phyloP scores from a whole-genome alignment of 192 early-diverging fungal genomes.

The Backusella morwellensis region DNA sequence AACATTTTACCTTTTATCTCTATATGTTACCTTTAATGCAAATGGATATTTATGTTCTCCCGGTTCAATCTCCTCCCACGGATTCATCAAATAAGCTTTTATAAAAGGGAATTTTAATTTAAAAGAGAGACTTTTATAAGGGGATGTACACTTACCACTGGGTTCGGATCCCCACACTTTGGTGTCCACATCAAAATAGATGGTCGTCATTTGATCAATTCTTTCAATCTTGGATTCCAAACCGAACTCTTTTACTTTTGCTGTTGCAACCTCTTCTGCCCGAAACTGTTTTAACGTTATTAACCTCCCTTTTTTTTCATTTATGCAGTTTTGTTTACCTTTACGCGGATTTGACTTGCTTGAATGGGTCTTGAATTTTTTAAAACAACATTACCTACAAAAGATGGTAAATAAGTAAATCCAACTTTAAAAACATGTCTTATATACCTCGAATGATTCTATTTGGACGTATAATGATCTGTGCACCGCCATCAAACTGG shows the following conservation, averaged over 20 bases:
- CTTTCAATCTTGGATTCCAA: slow-evolving; percentile 19
- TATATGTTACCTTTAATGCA: slow-evolving; percentile 38
- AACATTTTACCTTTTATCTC: not conserved
- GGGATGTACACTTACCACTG: slow-evolving; percentile 14
- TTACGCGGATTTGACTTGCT: slow-evolving; percentile 12
- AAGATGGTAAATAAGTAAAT: not conserved
- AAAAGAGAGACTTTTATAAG: not conserved
- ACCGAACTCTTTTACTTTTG: slow-evolving; percentile 18
- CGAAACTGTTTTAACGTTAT: slow-evolving; percentile 6
- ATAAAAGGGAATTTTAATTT: not conserved
- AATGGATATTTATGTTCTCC: slow-evolving; percentile 37
- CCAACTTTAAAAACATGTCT: no score
- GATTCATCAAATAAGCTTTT: slow-evolving; percentile 20
- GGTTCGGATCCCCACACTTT: slow-evolving; percentile 34
- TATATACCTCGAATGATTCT: slow-evolving; percentile 24
- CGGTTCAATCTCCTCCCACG: slow-evolving; percentile 32
- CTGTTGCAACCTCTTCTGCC: slow-evolving; percentile 34
- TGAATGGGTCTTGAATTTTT: not conserved
- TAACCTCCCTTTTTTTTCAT: slow-evolving; percentile 14
- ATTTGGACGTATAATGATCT: slow-evolving; percentile 26
- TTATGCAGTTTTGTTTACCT: slow-evolving; percentile 15
- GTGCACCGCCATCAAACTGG: slow-evolving; percentile 19
- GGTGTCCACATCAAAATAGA: slow-evolving; percentile 25
- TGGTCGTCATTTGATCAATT: slow-evolving; percentile 30
- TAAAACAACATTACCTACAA: not conserved